Evolutionary conservation across 768 basidiomycete genomes (phyloP), one percentile per base, ranked within the genome.

Genomic region (Candolleomyces aberdarensis): DNA sequence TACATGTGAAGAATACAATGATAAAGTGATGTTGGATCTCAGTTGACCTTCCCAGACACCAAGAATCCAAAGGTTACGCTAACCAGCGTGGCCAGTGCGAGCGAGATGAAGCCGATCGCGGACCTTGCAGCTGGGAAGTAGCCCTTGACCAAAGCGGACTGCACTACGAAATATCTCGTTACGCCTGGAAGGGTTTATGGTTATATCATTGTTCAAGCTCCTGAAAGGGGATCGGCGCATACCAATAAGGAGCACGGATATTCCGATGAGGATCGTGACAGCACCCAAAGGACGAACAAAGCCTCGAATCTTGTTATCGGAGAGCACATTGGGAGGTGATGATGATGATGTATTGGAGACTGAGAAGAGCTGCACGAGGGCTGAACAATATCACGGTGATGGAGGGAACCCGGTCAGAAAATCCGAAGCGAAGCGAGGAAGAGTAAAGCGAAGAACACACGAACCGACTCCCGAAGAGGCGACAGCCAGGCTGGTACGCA

Each of bases 401-500:
- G 14, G n/a, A 40, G 13, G 22, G 26, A 52, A 6, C 36, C 53
- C 22, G 55, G 8, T n/a, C 36, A 52, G n/a, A 22, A 19, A 26
- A 26, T 26, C 2, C 50, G 20, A 53, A 47, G 46, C 32, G 39
- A n/a, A 11, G 51, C 29, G 46, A 44, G 53, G 36, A 54, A 55
- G 46, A 39, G 29, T 41, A 56, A 60, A 59, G 48, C 9, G 48
- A 49, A 22, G n/a, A 29, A 41, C 3, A 39, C 26, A 76, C 83
- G 64, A 59, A 85, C 85, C 85, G 40, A 88, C 84, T 36, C 85
- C 86, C 5, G 83, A 75, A 2, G 83, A 80, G 3, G 84, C 82
- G 41, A 86, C 75, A 1, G 83, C 80, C 51, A 88, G 74, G 65
- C 85, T 86, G 2, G 86, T 88, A n/a, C 86, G 77, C 53, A 85